Percentiles rank a stretch among this genome's conserved stretches.
phyloP scores from a whole-genome alignment of 345 rosid species.

The Rubroshorea leprosula region DNA sequence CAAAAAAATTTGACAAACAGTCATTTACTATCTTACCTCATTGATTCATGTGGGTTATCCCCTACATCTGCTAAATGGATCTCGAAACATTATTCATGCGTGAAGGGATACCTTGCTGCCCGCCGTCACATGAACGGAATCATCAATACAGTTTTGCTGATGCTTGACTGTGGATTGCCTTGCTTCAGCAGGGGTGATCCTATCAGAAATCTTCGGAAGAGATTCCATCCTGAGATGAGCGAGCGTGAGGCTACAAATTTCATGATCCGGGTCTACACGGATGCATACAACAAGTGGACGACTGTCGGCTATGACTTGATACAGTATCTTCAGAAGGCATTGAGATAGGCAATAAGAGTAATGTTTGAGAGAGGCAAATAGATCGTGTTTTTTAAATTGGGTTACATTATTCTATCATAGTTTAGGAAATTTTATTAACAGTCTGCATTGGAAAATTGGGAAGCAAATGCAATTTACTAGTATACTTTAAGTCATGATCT shows the following conservation, averaged over 20 bases:
- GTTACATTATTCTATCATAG: background rate
- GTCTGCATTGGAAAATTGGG: background rate
- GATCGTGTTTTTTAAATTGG: background rate
- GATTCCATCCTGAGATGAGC: constrained; percentile 92
- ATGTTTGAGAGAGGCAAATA: background rate
- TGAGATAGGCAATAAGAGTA: constrained; percentile 37
- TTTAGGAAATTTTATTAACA: too few species aligned
- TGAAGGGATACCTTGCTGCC: too few species aligned
- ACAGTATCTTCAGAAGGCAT: constrained; percentile 93
- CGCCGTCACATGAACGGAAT: too few species aligned
- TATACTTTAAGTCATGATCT: too few species aligned
- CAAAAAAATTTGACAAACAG: too few species aligned
- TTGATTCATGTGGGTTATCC: too few species aligned
- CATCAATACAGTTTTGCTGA: too few species aligned
- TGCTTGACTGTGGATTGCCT: too few species aligned
- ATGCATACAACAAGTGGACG: constrained; percentile 93
- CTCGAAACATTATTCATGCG: too few species aligned
- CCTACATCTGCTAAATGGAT: too few species aligned
- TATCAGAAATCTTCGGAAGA: constrained; percentile 85
- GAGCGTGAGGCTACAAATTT: constrained; percentile 94
- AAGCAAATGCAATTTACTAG: too few species aligned
- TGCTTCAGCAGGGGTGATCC: constrained; percentile 99
- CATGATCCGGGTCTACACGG: constrained; percentile 77
- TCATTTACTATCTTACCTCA: too few species aligned
- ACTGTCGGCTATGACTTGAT: constrained; percentile 95